Conservation (phyloP, 2,329 filamentous ascomycete genomes). For the Teratosphaeria pseudoeucalypti region DNA sequence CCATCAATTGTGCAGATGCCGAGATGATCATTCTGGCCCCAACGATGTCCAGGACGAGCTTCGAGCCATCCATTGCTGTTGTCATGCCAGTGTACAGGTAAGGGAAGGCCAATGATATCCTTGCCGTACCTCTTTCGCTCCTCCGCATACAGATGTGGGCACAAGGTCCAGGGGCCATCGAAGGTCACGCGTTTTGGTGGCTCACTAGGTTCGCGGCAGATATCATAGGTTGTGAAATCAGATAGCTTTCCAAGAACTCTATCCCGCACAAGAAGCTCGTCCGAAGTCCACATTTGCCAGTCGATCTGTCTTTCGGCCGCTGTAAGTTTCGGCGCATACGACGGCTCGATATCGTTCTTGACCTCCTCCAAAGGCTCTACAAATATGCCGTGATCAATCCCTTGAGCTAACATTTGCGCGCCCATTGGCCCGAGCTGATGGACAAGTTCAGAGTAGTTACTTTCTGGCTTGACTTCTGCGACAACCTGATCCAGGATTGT, state of each 20-base stretch:
- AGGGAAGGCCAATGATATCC: neutral
- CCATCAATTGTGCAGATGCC: neutral
- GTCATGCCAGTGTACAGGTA: neutral
- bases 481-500: conserved; percentile 58
- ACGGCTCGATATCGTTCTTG: conserved; percentile 13
- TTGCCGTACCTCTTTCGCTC: neutral
- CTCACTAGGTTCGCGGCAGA: conserved; percentile 6
- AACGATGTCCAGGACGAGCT: neutral
- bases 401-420: conserved; percentile 58
- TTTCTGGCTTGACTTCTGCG: conserved; percentile 34
- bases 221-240: conserved; percentile 34
- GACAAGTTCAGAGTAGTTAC: conserved; percentile 42
- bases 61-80: neutral
- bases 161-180: conserved; percentile 3
- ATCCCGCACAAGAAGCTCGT: conserved; percentile 45
- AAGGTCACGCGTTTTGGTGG: conserved; percentile 4
- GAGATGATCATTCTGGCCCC: neutral
- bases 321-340: conserved; percentile 63
- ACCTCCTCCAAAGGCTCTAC: conserved; percentile 43
- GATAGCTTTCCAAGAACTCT: conserved; percentile 58
- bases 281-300: conserved; percentile 46
- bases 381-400: conserved; percentile 54
- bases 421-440: conserved; percentile 52
- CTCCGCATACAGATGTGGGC: neutral
- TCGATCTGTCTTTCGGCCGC: conserved; percentile 53